Base-by-base conservation (phyloP, 78 protist species). In the Dictyostelium firmibasis region DNA sequence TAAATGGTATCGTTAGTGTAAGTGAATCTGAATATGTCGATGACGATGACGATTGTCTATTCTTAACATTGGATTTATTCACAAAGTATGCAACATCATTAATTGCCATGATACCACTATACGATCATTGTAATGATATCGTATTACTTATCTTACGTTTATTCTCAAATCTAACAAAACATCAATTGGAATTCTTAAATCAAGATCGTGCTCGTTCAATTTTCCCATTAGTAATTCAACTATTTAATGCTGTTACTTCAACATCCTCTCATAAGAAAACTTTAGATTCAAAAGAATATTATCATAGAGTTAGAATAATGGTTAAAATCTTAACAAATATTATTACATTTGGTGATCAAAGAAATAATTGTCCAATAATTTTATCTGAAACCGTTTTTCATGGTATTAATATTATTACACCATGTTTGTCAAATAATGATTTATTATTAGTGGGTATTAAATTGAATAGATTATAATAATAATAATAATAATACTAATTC, bases 211-310 rank as follows among this genome's bases (percentile, higher is more conserved):
- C 94, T 43, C 18, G 74, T 20, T 9, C 31, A 9, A 69, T 81
- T 2, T 81, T 44, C 25, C 87, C 62, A 50, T 29, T 31, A 1
- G 8, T 89, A 5, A 84, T 89, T 20, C 47, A 89, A 36, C 20
- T 89, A 8, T 89, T 89, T 23, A 47, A 81, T 10, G 25, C 81
- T 7, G 62, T 89, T 16, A 20, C 62, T 18, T 57, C 72, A 25
- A n/a, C 60, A 1, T 64, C 72, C 1, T 29, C 41, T 36, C 79
- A 86, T 4, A 35, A n/a, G 20, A 62, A 60, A 35, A 5, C 67
- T 41, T 31, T 78, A 11, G 86, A 89, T 27, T 62, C 67, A 23
- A 89, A 89, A 81, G 94, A 89, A 33, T 81, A 81, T 16, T 89
- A 89, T 67, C 27, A 62, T 81, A 81, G 87, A 70, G 53, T 89